Percentiles rank a stretch among this genome's conserved stretches.
These are phyloP conservation scores for Otatea glauca DNA, from an alignment of 176 grass and related monocot genomes.

Conservation along the genomic window DNA sequence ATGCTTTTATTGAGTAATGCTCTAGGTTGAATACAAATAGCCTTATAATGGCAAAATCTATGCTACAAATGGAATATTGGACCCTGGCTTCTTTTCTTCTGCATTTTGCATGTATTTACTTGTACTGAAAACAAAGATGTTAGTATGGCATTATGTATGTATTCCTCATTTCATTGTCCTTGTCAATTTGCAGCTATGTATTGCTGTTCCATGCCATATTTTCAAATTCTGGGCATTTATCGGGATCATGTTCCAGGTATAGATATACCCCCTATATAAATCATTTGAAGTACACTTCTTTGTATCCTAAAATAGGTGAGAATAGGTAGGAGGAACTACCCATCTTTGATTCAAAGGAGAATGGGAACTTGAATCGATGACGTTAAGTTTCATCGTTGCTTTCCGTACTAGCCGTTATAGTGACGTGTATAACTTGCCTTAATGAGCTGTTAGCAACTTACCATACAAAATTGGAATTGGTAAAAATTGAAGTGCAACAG, in stretches of 20 bases:
- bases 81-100: background rate
- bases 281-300: background rate
- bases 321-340: background rate
- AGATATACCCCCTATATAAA: background rate
- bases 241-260: conserved; percentile 94
- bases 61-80: background rate
- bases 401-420: background rate
- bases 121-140: background rate
- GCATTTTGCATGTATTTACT: background rate
- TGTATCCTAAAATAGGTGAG: background rate
- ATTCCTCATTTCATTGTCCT: conserved; percentile 17
- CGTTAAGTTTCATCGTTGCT: background rate
- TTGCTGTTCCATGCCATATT: conserved; percentile 94
- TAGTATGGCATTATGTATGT: background rate
- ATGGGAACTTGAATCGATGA: background rate
- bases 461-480: background rate
- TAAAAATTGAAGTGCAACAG: background rate
- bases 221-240: conserved; percentile 97
- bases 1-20: conserved; percentile 21
- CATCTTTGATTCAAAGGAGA: background rate
- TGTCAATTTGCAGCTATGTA: conserved; percentile 64
- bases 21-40: conserved; percentile 13
- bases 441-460: background rate
- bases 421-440: background rate
- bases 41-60: background rate